Conservation (phyloP, 331 rosid genomes). For the Prunus yedoensis region DNA sequence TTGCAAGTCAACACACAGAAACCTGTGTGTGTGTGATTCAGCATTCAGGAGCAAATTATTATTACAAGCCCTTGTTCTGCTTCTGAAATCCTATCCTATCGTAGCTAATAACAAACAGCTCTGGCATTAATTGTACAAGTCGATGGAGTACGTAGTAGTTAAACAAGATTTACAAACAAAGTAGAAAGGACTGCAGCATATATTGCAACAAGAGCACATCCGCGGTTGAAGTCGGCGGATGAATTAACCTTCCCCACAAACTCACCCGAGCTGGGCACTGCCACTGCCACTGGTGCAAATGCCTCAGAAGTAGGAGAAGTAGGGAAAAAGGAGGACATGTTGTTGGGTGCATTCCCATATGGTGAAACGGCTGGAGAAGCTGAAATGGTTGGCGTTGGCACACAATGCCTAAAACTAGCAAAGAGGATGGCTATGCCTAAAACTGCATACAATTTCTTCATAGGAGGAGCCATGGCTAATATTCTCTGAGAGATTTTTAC, state of each 20-base stretch:
- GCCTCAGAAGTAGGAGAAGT: constrained; percentile 40
- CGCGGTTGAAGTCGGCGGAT: constrained; percentile 23
- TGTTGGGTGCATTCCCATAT: constrained; percentile 38
- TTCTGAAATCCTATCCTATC: no score
- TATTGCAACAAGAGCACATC: background rate
- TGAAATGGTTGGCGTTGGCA: constrained; percentile 46
- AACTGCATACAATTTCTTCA: constrained; percentile 26
- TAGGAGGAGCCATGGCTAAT: constrained; percentile 45
- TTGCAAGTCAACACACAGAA: no score
- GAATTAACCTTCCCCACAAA: constrained; percentile 50
- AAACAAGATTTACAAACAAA: background rate
- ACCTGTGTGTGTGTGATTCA: no score
- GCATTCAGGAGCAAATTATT: no score
- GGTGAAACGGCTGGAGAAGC: constrained; percentile 62
- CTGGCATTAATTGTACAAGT: no score
- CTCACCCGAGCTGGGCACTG: constrained; percentile 51
- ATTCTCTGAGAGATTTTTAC: constrained; percentile 6
- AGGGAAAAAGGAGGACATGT: constrained; percentile 64
- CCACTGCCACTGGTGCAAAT: constrained; percentile 19
- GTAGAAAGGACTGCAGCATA: background rate
- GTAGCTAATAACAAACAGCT: no score
- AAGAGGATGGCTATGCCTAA: constrained; percentile 26
- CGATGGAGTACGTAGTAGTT: no score
- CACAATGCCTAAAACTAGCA: constrained; percentile 14
- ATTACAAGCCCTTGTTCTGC: no score